Base-by-base conservation (phyloP, 331 rosid species). In the Quercus tomentella region DNA sequence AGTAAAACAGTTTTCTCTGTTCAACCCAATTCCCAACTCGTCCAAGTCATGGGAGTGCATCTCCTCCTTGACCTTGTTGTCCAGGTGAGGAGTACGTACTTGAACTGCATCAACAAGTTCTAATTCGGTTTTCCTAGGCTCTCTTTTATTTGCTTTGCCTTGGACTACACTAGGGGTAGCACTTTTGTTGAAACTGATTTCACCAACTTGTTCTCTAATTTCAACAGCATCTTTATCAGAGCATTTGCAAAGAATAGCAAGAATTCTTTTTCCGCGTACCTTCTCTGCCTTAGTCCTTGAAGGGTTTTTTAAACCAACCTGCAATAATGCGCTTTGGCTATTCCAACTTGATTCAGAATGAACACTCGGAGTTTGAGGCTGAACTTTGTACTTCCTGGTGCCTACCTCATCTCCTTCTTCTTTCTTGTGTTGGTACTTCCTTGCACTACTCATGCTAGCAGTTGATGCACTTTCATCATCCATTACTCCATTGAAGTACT, bases 401-500 rank as follows among this genome's bases (percentile, higher is more conserved):
- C 76, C 86, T 3, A 52, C 54, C 35, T 58, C 21, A 7, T 52
- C 75, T 66, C 72, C 52, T 51, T 85, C 82, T 41, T 84, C 80
- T 75, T 82, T 85, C 73, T 76, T 81, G 58, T 58, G 61, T 17
- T 56, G 85, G 51, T 55, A 8, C 56, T 78, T 92, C 28, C 41
- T 84, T 6, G 92, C 76, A 7, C 75, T 74, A 7, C 75, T 72
- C 30, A 72, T 73, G 81, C 80, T 75, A 25, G 78, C 18, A 73
- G 81, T 79, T 52, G 43, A 85, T 63, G 88, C 79, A 52, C 76
- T 75, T 18, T 79, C 81, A 15, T 61, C 74, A 51, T 82, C 85
- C 49, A 86, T 80, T 30, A 56, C 88, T 76, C 93, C 99, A 77
- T 90, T 92, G 96, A 96, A 96, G 91, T 96, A 96, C 76, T 96